Evolutionary conservation across 2,329 filamentous ascomycete species (phyloP).

Genomic region (Monilinia aucupariae): DNA sequence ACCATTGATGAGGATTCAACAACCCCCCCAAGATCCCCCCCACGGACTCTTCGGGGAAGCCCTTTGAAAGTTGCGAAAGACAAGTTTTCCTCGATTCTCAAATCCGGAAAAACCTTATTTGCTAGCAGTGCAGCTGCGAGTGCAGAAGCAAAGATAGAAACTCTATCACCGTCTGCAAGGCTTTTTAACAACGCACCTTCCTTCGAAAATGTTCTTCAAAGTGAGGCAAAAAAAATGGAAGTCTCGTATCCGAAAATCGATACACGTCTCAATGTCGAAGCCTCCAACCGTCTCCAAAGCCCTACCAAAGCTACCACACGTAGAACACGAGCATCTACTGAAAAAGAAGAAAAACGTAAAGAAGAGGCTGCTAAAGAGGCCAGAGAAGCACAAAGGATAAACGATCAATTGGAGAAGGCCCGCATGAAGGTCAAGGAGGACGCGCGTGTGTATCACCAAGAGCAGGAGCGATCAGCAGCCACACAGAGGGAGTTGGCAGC

Average conservation of each 20-base stretch:
- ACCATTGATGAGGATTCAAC: slow-evolving; percentile 36
- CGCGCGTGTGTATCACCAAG: slow-evolving; percentile 53
- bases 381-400: slow-evolving; percentile 54
- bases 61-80: slow-evolving; percentile 89
- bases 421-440: slow-evolving; percentile 67
- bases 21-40: slow-evolving; percentile 47
- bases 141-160: slow-evolving; percentile 54
- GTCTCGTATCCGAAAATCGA: slow-evolving; percentile 39
- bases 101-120: slow-evolving; percentile 79
- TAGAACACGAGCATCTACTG: slow-evolving; percentile 53
- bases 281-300: slow-evolving; percentile 19
- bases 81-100: slow-evolving; percentile 84
- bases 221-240: slow-evolving; percentile 33
- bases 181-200: slow-evolving; percentile 45
- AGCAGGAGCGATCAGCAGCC: slow-evolving; percentile 49
- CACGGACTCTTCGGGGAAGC: slow-evolving; percentile 59
- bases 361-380: slow-evolving; percentile 58
- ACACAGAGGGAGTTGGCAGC: slow-evolving; percentile 50
- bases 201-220: slow-evolving; percentile 39
- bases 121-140: slow-evolving; percentile 66
- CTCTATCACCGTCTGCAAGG: slow-evolving; percentile 48
- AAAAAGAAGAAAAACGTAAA: slow-evolving; percentile 55
- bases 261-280: neutral
- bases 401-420: slow-evolving; percentile 59
- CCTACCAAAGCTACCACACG: slow-evolving; percentile 32